Percentiles rank a stretch among this genome's conserved stretches.
Evolutionary conservation across 129 eudicot species (phyloP).

Genomic region (Cynara cardunculus): DNA sequence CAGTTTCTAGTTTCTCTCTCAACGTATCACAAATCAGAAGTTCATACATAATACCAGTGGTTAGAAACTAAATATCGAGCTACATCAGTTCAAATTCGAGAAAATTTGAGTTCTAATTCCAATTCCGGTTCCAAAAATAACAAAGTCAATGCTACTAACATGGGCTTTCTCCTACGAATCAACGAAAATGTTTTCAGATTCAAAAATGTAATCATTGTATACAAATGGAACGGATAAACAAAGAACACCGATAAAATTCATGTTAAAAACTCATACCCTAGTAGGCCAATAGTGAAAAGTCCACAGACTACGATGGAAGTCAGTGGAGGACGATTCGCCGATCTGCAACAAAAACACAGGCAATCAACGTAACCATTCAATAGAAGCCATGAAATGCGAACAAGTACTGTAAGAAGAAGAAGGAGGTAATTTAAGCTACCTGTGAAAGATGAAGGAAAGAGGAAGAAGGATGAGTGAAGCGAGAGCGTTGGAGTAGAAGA

Average conservation of each 20-base stretch:
- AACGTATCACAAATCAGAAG: not conserved
- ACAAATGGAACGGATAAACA: not conserved
- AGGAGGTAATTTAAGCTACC: constrained; percentile 20
- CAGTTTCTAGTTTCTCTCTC: not conserved
- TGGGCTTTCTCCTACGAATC: not conserved
- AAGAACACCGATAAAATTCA: not conserved
- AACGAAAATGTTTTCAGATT: not conserved
- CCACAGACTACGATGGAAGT: constrained; percentile 45
- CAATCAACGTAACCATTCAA: not conserved
- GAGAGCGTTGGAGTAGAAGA: constrained; percentile 74
- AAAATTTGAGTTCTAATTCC: not conserved
- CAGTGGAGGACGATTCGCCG: constrained; percentile 45
- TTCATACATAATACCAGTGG: not conserved
- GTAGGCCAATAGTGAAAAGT: constrained; percentile 56
- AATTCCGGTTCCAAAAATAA: not conserved
- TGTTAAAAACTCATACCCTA: constrained; percentile 45
- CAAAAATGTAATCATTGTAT: too few species aligned
- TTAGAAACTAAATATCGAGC: not conserved
- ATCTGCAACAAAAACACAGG: constrained; percentile 35
- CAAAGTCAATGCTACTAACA: not conserved
- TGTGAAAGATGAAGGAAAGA: constrained; percentile 42
- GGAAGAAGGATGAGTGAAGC: constrained; percentile 72
- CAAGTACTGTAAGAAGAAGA: not conserved
- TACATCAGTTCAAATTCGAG: not conserved
- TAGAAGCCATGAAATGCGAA: not conserved